Percentiles rank a stretch among this genome's conserved stretches.
These are phyloP conservation scores for Picochlorum sp. DNA, from an alignment of 139 green algal species.

Conservation along the genomic window DNA sequence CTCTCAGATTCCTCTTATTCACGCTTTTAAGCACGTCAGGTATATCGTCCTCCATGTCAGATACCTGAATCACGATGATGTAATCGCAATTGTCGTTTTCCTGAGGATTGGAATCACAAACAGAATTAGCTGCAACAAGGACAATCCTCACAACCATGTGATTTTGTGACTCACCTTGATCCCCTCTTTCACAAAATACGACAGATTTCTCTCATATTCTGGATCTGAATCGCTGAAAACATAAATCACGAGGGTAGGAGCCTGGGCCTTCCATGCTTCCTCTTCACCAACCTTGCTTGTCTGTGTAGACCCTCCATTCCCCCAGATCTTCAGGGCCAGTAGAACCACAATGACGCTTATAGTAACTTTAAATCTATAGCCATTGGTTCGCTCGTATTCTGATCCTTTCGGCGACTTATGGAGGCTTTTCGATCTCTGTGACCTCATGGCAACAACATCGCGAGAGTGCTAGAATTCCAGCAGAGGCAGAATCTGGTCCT, in stretches of 20 bases:
- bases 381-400: no score
- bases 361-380: no score
- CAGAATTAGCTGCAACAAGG: neutral
- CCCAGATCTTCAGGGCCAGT: no score
- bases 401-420: no score
- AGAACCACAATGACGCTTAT: no score
- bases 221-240: constrained; percentile 62
- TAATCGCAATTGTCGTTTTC: constrained; percentile 53
- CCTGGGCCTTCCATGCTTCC: neutral
- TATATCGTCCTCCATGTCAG: constrained; percentile 4
- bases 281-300: neutral
- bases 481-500: no score
- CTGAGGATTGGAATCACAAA: neutral
- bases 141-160: neutral
- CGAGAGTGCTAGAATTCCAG: no score
- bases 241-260: constrained; percentile 60
- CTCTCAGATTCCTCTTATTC: constrained; percentile 51
- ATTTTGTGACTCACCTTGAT: constrained; percentile 17
- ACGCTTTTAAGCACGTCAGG: constrained; percentile 13
- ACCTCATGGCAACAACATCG: no score
- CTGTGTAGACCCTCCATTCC: no score
- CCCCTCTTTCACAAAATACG: constrained; percentile 59
- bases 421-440: no score
- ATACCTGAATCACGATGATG: constrained; percentile 53
- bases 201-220: constrained; percentile 60